Evolutionary conservation across 2,329 filamentous ascomycete species (phyloP).

Genomic region (Bretziella fagacearum): DNA sequence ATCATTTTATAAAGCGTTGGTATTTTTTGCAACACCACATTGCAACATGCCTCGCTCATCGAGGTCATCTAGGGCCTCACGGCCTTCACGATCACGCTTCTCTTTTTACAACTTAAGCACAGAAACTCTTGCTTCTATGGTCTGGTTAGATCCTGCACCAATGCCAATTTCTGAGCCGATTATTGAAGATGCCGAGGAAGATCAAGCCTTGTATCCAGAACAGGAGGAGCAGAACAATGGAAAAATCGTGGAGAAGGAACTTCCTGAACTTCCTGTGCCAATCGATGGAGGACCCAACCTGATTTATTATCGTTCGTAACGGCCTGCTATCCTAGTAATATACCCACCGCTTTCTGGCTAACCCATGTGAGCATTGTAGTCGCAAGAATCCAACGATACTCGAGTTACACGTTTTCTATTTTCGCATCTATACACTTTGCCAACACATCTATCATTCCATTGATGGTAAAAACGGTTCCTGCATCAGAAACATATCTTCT

Average conservation of each 20-base stretch:
- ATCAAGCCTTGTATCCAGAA: slow-evolving; percentile 15
- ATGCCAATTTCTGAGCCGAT: slow-evolving; percentile 54
- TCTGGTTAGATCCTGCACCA: slow-evolving; percentile 67
- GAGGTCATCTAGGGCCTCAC: slow-evolving; percentile 1
- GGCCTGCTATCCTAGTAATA: neutral
- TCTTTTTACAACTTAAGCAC: slow-evolving; percentile 13
- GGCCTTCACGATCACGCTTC: slow-evolving; percentile 9
- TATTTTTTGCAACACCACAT: neutral
- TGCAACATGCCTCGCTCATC: slow-evolving; percentile 4
- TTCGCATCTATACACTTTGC: slow-evolving; percentile 63
- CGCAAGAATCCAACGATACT: slow-evolving; percentile 59
- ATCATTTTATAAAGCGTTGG: neutral
- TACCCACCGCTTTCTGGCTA: neutral
- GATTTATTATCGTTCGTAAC: slow-evolving; percentile 53
- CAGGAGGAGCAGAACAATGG: neutral
- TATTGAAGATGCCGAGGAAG: slow-evolving; percentile 28
- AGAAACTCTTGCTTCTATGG: slow-evolving; percentile 33
- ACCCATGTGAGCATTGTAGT: neutral
- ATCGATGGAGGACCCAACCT: slow-evolving; percentile 7
- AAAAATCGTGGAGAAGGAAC: slow-evolving; percentile 24
- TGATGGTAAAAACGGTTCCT: slow-evolving; percentile 53
- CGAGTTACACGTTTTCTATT: slow-evolving; percentile 64
- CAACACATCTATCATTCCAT: slow-evolving; percentile 68
- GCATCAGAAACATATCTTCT: slow-evolving; percentile 73
- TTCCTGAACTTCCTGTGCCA: slow-evolving; percentile 33